Evolutionary conservation across 139 green algal genomes (phyloP).

Genomic region (Coccomyxa sp.): DNA sequence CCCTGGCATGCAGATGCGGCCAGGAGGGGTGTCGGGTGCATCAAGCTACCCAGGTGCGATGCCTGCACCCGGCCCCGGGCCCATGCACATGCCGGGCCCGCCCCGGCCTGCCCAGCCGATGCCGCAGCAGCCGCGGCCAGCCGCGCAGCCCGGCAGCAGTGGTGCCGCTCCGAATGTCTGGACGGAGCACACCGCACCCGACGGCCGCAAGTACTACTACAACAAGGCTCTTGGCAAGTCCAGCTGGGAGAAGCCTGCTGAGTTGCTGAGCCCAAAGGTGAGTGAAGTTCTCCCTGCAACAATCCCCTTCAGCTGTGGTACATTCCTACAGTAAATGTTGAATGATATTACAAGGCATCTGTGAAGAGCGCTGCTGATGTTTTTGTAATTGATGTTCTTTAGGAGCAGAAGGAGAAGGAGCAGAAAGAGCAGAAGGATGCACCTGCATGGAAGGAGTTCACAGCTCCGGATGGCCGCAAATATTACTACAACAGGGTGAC

Average conservation of each 20-base stretch:
- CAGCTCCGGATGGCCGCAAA: constrained; percentile 72
- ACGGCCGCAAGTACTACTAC: constrained; percentile 92
- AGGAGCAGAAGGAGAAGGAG: not conserved
- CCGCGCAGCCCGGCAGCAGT: not conserved
- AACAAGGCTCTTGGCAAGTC: constrained; percentile 75
- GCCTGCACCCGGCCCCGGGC: too few species aligned
- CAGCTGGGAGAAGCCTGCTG: constrained; percentile 83
- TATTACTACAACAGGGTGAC: constrained; percentile 86
- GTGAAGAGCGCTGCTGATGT: too few species aligned
- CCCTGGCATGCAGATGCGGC: not conserved
- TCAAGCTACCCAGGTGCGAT: not conserved
- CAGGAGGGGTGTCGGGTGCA: not conserved
- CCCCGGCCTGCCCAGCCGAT: not conserved
- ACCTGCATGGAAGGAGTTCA: constrained; percentile 78
- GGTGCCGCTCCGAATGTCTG: constrained; percentile 33
- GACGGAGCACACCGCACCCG: constrained; percentile 84
- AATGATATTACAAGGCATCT: not conserved
- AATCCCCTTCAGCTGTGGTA: not conserved
- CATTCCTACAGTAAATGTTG: not conserved
- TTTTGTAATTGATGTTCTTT: too few species aligned
- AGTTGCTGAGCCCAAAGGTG: constrained; percentile 51
- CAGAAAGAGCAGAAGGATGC: not conserved
- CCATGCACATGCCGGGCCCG: not conserved
- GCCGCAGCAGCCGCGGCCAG: not conserved
- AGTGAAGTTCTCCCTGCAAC: not conserved